Evolutionary conservation across 1,284 basidiomycete genomes (phyloP), one percentile per base, ranked within the genome.

Genomic region (Cutaneotrichosporon spelunceum): DNA sequence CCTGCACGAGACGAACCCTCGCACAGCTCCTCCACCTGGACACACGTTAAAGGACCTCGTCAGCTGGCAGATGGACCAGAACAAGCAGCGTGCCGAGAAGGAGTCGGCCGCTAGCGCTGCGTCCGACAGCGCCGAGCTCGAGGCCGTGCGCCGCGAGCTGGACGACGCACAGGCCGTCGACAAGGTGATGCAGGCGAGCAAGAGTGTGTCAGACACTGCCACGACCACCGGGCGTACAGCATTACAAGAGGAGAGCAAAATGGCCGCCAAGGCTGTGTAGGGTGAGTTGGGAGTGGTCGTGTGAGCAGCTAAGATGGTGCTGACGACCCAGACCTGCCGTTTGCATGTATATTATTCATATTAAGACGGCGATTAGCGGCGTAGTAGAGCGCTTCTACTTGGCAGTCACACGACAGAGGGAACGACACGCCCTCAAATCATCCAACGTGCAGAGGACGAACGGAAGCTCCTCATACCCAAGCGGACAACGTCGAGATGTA

Each of bases 1-100:
- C 74, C 84, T 94, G 24, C 85, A 89, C 78, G 91, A 93, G 76
- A 88, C 83, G 44, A 87, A 93, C 76, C 91, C 91, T 6, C 85
- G 91, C 55, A 89, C 87, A 2, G 86, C 85, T 11, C 83, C 87
- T 16, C 81, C 84, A 1, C 80, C 82, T n/a, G 86, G 88, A 9
- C 83, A 90, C 66, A 85, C 83, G 34, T 79, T 94, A 24, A 64
- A 74, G 8, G 81, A 84, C 52, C 83, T 94, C 39, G 62, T 88
- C 19, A 78, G 72, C 24, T 93, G 91, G 90, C 91, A 89, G 76
- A 85, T 83, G 82, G 73, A 65, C 23, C 77, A 74, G 59, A 70
- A 62, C 62, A 66, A 59, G 36, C 56, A 59, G 23, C 57, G 63
- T 56, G 62, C 75, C 49, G 64, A 69, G 36, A 63, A 57, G 19